Base-by-base conservation (phyloP, 2,329 filamentous ascomycete genomes). In the Cadophora luteo-olivacea region DNA sequence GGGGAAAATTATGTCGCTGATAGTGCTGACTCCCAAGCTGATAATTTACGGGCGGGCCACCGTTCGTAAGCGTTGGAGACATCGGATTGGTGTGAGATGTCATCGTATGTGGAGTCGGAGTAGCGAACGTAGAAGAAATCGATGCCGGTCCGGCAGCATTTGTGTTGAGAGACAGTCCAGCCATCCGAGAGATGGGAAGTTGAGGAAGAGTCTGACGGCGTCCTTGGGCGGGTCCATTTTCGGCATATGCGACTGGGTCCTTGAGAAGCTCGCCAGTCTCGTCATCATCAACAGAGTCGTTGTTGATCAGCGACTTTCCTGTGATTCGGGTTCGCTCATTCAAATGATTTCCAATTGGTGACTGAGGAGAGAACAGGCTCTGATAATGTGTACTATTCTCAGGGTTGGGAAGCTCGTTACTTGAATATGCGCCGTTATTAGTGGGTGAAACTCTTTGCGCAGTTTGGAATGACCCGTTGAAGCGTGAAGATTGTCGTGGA, bases 121-220 rank as follows among this genome's bases (percentile, higher is more conserved):
- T 67, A 6, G 69, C 52, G 58, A 74, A 76, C 22, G 73, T 70
- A 36, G 74, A 73, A 12, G 73, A 66, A 14, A 72, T 64, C 61
- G 72, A 70, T 67, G 73, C 67, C 55, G 71, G 72, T 8, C 82
- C 79, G 74, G 87, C 80, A 68, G 83, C 83, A 60, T 82, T 85
- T n/a, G 91, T 93, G 75, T 90, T 91, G 67, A 97, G 81, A 9
- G 91, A 92, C 64, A 97, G 82, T 60, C 84, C 86, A 45, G 85
- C 85, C 82, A 97, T 90, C 41, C 88, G 89, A 70, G 84, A 82
- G 32, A 92, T 86, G 8, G 91, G 90, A 49, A 94, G 82, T 69
- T 92, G 89, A 32, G 92, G 89, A 65, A 89, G 92, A 1, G 91
- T 94, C 49, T 89, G 87, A 72, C 90, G 88, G 65, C 92, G 89